Conservation (phyloP, 2,329 filamentous ascomycete genomes). For the Chrysoporthe puriensis region DNA sequence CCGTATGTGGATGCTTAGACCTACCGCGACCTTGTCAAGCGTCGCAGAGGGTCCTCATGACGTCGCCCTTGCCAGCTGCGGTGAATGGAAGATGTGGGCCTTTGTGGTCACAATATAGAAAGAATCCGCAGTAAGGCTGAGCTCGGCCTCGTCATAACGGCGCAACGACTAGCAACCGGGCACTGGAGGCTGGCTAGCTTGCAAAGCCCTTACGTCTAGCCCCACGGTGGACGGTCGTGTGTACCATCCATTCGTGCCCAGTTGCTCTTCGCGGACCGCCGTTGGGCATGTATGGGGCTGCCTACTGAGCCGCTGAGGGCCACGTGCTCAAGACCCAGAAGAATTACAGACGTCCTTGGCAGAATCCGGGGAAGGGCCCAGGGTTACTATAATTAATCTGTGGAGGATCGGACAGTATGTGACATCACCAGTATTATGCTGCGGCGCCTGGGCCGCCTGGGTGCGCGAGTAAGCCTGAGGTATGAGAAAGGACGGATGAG, state of each 20-base stretch:
- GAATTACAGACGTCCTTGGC: constrained; percentile 4
- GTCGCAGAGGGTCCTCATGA: neutral
- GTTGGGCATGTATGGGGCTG: neutral
- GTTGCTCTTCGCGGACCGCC: too few species aligned
- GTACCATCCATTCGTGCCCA: too few species aligned
- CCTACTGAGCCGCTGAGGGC: neutral
- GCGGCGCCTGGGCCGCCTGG: too few species aligned
- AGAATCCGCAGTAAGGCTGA: too few species aligned
- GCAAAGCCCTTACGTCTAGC: too few species aligned
- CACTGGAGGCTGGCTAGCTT: too few species aligned
- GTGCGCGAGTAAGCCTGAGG: neutral
- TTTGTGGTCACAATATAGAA: too few species aligned
- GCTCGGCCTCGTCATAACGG: too few species aligned
- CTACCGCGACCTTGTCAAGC: neutral
- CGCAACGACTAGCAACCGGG: too few species aligned
- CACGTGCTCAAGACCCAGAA: constrained; percentile 18
- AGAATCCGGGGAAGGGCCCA: constrained; percentile 14
- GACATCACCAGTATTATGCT: constrained; percentile 24
- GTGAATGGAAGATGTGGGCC: too few species aligned
- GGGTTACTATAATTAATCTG: neutral
- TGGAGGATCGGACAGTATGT: constrained; percentile 13
- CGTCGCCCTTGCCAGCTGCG: neutral
- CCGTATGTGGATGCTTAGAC: neutral
- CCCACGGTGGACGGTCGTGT: too few species aligned
- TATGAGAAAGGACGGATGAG: too few species aligned